Conservation (phyloP, 169 alveolate genomes). For the Plasmodium coatneyi region DNA sequence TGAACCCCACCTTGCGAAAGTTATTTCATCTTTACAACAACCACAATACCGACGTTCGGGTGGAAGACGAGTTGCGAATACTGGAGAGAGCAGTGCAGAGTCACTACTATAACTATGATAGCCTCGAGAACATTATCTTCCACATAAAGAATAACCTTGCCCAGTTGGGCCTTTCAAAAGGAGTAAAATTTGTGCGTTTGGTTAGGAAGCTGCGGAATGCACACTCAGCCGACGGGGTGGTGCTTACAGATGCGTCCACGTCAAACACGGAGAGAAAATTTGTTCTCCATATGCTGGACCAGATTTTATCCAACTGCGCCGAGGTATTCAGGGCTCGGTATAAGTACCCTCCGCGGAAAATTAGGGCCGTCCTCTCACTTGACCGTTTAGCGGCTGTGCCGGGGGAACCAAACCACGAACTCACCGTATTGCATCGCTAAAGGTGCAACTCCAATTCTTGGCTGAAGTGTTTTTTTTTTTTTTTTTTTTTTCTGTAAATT, state of each 20-base stretch:
- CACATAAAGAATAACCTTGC: slow-evolving; percentile 57
- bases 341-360: slow-evolving; percentile 35
- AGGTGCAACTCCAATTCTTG: not conserved
- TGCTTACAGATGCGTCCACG: not conserved
- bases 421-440: not conserved
- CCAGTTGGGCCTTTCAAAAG: not conserved
- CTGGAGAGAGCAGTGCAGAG: not conserved
- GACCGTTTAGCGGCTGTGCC: not conserved
- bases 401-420: not conserved
- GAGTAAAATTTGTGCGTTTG: slow-evolving; percentile 36
- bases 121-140: slow-evolving; percentile 42
- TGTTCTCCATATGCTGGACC: slow-evolving; percentile 21
- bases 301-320: slow-evolving; percentile 21
- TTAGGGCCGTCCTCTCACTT: not conserved
- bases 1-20: not conserved
- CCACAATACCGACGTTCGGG: slow-evolving; percentile 10
- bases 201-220: not conserved
- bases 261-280: slow-evolving; percentile 7
- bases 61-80: slow-evolving; percentile 42
- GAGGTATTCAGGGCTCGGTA: slow-evolving; percentile 1
- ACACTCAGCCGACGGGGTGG: not conserved
- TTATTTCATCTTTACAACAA: slow-evolving; percentile 26
- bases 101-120: slow-evolving; percentile 31
- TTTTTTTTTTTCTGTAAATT: not conserved
- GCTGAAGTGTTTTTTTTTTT: not conserved